phyloP scores from a whole-genome alignment of 2,329 filamentous ascomycete species.

The Phoma herbarum region DNA sequence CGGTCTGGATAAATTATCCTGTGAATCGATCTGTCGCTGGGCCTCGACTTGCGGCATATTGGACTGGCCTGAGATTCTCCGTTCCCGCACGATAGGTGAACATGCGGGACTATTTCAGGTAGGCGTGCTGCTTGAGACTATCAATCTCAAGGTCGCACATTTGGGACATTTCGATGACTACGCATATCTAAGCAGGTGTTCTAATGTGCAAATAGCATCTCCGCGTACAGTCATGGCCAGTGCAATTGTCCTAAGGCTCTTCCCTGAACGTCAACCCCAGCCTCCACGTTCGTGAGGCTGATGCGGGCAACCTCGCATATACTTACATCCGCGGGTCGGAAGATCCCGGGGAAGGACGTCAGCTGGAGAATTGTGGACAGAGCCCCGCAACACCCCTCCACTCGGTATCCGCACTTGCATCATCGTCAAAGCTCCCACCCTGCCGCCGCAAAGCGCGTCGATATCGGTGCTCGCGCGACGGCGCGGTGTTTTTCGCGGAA shows the following conservation, averaged over 20 bases:
- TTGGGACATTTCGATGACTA: background rate
- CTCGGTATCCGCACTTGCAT: constrained; percentile 29
- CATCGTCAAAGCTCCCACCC: constrained; percentile 30
- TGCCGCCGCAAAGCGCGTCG: constrained; percentile 41
- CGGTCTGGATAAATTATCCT: constrained; percentile 14
- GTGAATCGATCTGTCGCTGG: background rate
- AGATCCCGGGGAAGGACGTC: constrained; percentile 36
- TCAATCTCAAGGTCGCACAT: background rate
- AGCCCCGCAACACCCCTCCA: constrained; percentile 30
- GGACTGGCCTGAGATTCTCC: constrained; percentile 19
- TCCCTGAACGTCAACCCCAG: background rate
- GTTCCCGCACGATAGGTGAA: constrained; percentile 16
- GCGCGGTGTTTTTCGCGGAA: constrained; percentile 14
- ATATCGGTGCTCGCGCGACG: constrained; percentile 17
- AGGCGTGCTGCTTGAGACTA: constrained; percentile 4
- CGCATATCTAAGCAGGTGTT: background rate
- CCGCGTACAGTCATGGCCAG: background rate
- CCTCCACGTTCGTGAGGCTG: constrained; percentile 7
- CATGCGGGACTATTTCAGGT: constrained; percentile 12
- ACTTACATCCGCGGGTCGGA: constrained; percentile 41
- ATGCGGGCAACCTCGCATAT: constrained; percentile 6
- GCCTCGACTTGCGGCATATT: constrained; percentile 19
- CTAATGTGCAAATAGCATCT: no score
- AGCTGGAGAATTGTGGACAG: constrained; percentile 16
- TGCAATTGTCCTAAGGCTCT: background rate